Base-by-base conservation (phyloP, 257 asterid genomes). In the Solanum appendiculatum region DNA sequence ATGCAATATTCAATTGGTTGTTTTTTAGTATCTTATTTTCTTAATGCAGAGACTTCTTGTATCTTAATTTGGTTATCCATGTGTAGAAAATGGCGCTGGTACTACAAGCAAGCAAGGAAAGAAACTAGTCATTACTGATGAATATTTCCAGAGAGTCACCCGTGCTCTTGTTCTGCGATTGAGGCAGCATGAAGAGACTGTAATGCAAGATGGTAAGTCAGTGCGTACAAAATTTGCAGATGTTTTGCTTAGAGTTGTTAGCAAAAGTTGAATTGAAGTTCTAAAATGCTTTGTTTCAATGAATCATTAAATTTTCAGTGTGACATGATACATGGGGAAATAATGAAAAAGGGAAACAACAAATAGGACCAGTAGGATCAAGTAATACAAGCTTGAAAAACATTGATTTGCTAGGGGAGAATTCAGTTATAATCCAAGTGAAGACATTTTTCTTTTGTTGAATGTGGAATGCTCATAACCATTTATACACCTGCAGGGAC, bases 81-180 rank as follows among this genome's bases (percentile, higher is more conserved):
- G 39, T 91, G 91, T 93, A 97, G 99, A 92, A 91, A 75, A 44
- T 91, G 96, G 90, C 86, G 93, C 87, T 29, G 94, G 81, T 37
- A 21, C 91, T 54, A 89, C 80, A 69, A 89, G 37, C 86, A 87
- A 54, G 91, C 95, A 92, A 89, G 96, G 91, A 89, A 96, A 93
- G 95, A 96, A 93, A 86, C 94, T 97, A 69, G 91, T 95, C 69
- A 89, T 96, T 88, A 94, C 82, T 82, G 99, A 96, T 44, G 99
- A 96, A 84, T 97, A 96, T 91, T 97, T 93, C 83, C 98, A 96
- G 92, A 92, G 95, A 91, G 97, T 97, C 85, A 95, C 98, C 64
- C 96, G 91, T 84, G 99, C 99, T 83, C 95, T 97, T 70, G 91
- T 96, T 68, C 88, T 96, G 93, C 92, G 94, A 74, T 93, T 97